These are phyloP conservation scores for Populus tremula DNA, from an alignment of 345 rosid genomes.

Conservation along the genomic window DNA sequence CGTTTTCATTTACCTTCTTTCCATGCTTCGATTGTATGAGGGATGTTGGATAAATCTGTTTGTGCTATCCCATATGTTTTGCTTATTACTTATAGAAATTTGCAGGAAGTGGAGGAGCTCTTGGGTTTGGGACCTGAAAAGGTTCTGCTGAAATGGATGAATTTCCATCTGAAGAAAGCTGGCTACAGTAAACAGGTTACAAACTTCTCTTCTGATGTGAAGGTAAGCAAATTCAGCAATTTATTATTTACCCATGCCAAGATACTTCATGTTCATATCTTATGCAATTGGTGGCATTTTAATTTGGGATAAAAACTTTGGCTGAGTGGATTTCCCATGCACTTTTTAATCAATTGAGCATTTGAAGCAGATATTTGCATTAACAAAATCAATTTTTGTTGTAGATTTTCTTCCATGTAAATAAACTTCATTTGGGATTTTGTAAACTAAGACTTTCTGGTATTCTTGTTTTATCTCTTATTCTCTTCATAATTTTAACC, in stretches of 20 bases:
- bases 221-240: slow-evolving; percentile 49
- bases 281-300: background rate
- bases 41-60: background rate
- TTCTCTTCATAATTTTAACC: slow-evolving; percentile 2
- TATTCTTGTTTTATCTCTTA: background rate
- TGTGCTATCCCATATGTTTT: background rate
- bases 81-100: slow-evolving; percentile 1
- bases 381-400: background rate
- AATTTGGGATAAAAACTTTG: slow-evolving; percentile 7
- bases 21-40: background rate
- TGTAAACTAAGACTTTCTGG: background rate
- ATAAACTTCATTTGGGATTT: no score
- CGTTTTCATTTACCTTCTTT: background rate
- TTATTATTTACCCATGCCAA: slow-evolving; percentile 9
- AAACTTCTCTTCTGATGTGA: slow-evolving; percentile 89
- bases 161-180: slow-evolving; percentile 89
- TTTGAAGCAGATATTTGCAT: background rate
- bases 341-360: background rate
- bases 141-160: slow-evolving; percentile 96
- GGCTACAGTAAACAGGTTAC: slow-evolving; percentile 87
- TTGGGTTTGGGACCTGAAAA: slow-evolving; percentile 89
- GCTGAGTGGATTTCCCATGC: no score
- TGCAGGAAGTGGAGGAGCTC: slow-evolving; percentile 96
- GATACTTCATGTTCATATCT: slow-evolving; percentile 9
- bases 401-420: background rate